Evolutionary conservation across 257 asterid genomes (phyloP).

Genomic region (Scutellaria galericulata): DNA sequence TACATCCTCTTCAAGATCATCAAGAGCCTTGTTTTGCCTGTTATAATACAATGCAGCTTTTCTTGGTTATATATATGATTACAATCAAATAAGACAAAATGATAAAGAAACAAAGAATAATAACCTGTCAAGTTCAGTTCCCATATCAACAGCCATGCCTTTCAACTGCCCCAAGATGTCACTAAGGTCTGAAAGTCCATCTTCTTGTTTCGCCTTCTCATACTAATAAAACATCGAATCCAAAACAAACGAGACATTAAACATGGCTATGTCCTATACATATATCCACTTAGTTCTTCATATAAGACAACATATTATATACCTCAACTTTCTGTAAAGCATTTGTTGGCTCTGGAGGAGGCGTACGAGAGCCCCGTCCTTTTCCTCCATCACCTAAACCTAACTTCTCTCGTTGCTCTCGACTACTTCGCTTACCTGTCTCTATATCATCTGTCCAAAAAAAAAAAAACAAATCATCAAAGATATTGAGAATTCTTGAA

Average conservation of each 20-base stretch:
- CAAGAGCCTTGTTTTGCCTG: slow-evolving; percentile 95
- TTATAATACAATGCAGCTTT: slow-evolving; percentile 24
- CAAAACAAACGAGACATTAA: neutral
- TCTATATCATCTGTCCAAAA: slow-evolving; percentile 56
- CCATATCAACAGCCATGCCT: slow-evolving; percentile 94
- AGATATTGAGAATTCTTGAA: neutral
- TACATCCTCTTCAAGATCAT: slow-evolving; percentile 69
- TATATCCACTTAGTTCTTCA: neutral
- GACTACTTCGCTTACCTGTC: slow-evolving; percentile 49
- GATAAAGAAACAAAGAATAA: neutral
- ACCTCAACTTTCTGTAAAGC: slow-evolving; percentile 88
- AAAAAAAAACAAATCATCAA: slow-evolving; percentile 15
- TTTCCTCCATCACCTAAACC: slow-evolving; percentile 57
- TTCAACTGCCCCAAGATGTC: slow-evolving; percentile 78
- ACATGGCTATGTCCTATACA: neutral
- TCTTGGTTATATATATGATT: neutral
- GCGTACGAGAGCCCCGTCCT: slow-evolving; percentile 57
- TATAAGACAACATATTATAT: neutral
- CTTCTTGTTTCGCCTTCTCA: slow-evolving; percentile 93
- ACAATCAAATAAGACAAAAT: neutral
- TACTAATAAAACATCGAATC: slow-evolving; percentile 40
- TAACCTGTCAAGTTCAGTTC: slow-evolving; percentile 75
- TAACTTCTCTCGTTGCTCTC: slow-evolving; percentile 73
- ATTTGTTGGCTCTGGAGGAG: slow-evolving; percentile 75
- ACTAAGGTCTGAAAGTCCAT: slow-evolving; percentile 72